Base-by-base conservation (phyloP, 2,329 filamentous ascomycete genomes). In the Colletotrichum cereale region DNA sequence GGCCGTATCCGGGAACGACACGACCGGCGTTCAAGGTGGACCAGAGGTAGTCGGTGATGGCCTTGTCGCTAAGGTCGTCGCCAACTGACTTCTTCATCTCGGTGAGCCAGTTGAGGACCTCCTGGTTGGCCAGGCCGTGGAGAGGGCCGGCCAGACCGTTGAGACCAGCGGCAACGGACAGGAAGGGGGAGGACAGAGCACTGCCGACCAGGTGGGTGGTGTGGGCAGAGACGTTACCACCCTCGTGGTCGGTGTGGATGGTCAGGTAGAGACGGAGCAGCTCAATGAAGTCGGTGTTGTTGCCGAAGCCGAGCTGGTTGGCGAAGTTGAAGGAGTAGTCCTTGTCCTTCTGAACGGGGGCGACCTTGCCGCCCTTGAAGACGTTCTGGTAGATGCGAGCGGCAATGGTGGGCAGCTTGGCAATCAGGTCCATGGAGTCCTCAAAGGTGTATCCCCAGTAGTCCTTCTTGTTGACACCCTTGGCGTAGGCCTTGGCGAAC, bases 381-480 rank as follows among this genome's bases (percentile, higher is more conserved):
- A 98, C 92, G 85, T 99, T 99, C 89, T 97, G 96, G 92, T 99
- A 99, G 90, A 99, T 99, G 87, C 95, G 94, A 75, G 96, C 89
- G 75, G 96, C 96, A 80, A 99, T 98, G 84, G 94, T 98, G 83
- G 96, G 96, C 79, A 99, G 93, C 92, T 98, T 98, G 82, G 96
- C 96, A 83, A 99, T 99, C 84, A 99, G 89, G 87, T 99, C 96
- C 96, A 99, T 98, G 74, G 95, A 96, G 87, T 99, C 96, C 91
- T 99, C 96, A 81, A 97, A 99, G 79, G 95, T 98, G 90, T 98
- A 95, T 85, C 92, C 91, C 96, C 96, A 99, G 93, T 99, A 99
- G 79, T 98, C 95, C 86, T 95, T 94, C 93, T 99, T 99, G 91
- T 96, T 96, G 82, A 99, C 94, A 82, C 96, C 96, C 91, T 97